Evolutionary conservation across 106 monocot genomes (phyloP).

Genomic region (Acanthochlamys bracteata): DNA sequence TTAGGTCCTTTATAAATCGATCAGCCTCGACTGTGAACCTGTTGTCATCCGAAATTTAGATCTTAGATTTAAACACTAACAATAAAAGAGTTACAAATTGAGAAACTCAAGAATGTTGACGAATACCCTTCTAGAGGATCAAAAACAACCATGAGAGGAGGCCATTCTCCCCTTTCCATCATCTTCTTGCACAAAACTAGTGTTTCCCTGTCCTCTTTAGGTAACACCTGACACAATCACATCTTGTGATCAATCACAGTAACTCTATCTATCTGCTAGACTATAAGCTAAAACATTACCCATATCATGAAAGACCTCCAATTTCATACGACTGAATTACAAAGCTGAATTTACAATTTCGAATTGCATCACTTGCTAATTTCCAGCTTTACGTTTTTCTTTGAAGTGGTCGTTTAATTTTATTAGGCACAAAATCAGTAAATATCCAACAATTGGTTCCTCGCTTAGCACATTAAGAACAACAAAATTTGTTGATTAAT

Average conservation of each 20-base stretch:
- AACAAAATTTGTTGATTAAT: no score
- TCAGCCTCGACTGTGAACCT: conserved; percentile 97
- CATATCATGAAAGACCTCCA: background rate
- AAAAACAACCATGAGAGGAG: conserved; percentile 79
- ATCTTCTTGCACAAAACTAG: conserved; percentile 69
- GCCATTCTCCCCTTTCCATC: conserved; percentile 85
- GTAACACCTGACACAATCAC: conserved; percentile 34
- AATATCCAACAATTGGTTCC: no score
- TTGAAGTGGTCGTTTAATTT: no score
- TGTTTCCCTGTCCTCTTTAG: conserved; percentile 68
- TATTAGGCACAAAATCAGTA: no score
- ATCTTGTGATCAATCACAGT: background rate
- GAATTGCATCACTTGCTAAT: no score
- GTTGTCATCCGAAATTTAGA: background rate
- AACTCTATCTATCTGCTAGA: background rate
- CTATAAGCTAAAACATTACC: background rate
- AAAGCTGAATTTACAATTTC: no score
- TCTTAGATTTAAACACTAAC: background rate
- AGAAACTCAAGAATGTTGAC: background rate
- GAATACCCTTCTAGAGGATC: conserved; percentile 81
- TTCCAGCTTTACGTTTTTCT: no score
- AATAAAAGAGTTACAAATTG: background rate
- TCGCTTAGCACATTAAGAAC: no score
- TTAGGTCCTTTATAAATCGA: conserved; percentile 74
- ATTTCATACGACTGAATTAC: no score